Evolutionary conservation across 139 green algal species (phyloP).

Genomic region (Raphidocelis subcapitata): DNA sequence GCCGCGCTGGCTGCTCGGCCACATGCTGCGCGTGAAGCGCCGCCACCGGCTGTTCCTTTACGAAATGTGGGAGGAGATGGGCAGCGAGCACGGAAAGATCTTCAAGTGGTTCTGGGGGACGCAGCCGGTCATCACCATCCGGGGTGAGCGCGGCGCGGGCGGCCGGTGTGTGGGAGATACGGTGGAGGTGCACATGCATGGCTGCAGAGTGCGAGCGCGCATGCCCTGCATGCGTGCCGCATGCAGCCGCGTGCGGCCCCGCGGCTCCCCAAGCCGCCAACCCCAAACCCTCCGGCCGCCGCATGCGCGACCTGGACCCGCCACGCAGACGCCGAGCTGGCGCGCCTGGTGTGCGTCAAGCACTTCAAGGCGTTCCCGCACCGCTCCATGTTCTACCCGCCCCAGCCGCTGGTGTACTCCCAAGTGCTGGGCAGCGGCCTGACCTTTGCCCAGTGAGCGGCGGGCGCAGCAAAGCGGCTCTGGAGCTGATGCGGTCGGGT

Average conservation of each 20-base stretch:
- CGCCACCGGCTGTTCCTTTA: too few species aligned
- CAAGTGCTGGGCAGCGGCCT: slow-evolving; percentile 8
- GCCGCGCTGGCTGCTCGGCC: too few species aligned
- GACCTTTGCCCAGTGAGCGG: slow-evolving; percentile 26
- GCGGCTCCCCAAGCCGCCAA: too few species aligned
- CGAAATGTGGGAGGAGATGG: not conserved
- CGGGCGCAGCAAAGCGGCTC: too few species aligned
- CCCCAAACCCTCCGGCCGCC: too few species aligned
- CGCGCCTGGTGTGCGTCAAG: slow-evolving; percentile 19
- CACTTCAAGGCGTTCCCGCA: slow-evolving; percentile 34
- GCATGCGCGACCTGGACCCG: too few species aligned
- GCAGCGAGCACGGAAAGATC: slow-evolving; percentile 12
- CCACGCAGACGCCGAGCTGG: slow-evolving; percentile 28
- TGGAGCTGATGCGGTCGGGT: too few species aligned
- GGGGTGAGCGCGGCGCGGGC: slow-evolving; percentile 2
- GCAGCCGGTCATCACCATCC: slow-evolving; percentile 16
- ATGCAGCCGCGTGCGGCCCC: too few species aligned
- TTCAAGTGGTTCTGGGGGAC: slow-evolving; percentile 36
- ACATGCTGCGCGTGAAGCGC: too few species aligned
- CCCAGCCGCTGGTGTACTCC: slow-evolving; percentile 3
- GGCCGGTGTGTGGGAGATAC: not conserved
- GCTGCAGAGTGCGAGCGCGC: not conserved
- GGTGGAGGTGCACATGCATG: not conserved
- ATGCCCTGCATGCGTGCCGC: too few species aligned
- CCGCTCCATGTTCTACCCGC: slow-evolving; percentile 31